These are phyloP conservation scores for Suillus brevipes DNA, from an alignment of 768 basidiomycete genomes.

Conservation along the genomic window DNA sequence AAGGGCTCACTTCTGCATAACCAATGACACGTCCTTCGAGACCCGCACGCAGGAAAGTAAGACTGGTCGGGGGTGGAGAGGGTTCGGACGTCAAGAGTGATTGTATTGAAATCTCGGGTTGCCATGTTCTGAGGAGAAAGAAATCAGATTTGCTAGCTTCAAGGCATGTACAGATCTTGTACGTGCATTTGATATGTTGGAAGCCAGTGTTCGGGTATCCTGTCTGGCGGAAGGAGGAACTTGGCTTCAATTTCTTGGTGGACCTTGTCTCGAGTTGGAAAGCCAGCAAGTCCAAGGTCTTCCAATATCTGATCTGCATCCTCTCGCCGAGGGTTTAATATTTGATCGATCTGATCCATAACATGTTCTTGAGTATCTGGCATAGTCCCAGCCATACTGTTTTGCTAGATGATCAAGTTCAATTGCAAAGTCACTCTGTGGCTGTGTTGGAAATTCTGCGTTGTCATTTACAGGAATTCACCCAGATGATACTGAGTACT, in stretches of 20 bases:
- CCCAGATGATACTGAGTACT: neutral
- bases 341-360: conserved; percentile 49
- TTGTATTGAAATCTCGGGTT: conserved; percentile 57
- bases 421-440: neutral
- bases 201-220: conserved; percentile 71
- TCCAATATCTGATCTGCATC: conserved; percentile 47
- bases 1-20: conserved; percentile 68
- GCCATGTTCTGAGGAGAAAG: conserved; percentile 62
- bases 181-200: conserved; percentile 82
- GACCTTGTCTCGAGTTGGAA: conserved; percentile 61
- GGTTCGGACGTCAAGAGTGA: conserved; percentile 65
- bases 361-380: conserved; percentile 25
- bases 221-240: conserved; percentile 67
- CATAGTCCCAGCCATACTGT: neutral
- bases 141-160: conserved; percentile 14
- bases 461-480: no score
- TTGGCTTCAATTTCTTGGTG: conserved; percentile 72
- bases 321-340: conserved; percentile 44
- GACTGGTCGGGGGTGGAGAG: conserved; percentile 70
- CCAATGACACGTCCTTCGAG: conserved; percentile 80
- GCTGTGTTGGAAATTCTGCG: neutral
- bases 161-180: conserved; percentile 7
- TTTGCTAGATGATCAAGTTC: neutral
- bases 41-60: conserved; percentile 75
- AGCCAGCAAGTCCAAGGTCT: conserved; percentile 54